These are phyloP conservation scores for Ceriops tagal DNA, from an alignment of 345 rosid species.

Conservation along the genomic window DNA sequence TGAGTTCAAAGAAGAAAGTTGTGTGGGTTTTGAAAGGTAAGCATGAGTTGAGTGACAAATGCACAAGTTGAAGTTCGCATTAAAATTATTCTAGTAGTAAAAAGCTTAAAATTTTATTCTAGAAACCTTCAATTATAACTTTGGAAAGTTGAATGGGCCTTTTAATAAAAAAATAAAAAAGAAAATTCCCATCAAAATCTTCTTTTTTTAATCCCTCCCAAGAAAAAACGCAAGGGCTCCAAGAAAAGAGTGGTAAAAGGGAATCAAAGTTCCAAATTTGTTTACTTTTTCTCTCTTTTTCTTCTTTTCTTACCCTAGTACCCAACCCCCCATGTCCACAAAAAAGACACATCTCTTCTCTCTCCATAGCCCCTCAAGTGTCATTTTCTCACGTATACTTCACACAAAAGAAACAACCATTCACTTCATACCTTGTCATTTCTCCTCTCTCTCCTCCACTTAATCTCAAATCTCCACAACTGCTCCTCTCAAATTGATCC, in stretches of 20 bases:
- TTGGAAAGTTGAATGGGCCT: too few relatives aligned
- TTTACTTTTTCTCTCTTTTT: constrained; percentile 12
- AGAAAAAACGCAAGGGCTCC: background rate
- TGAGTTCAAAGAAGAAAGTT: constrained; percentile 7
- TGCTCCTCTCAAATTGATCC: constrained; percentile 32
- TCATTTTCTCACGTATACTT: constrained; percentile 83
- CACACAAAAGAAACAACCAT: constrained; percentile 70
- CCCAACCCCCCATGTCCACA: constrained; percentile 71
- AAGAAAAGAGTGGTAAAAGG: constrained; percentile 15
- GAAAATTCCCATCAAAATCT: constrained; percentile 16
- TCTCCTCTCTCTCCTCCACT: constrained; percentile 42
- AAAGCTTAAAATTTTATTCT: too few relatives aligned
- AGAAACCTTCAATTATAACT: too few relatives aligned
- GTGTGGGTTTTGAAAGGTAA: constrained; percentile 30
- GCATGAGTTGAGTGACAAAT: constrained; percentile 38
- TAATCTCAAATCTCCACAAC: constrained; percentile 58
- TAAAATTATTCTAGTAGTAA: constrained; percentile 8
- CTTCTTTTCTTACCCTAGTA: constrained; percentile 29
- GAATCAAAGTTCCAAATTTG: constrained; percentile 26
- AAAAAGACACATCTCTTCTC: constrained; percentile 30
- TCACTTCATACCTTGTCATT: constrained; percentile 53
- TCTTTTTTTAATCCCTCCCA: constrained; percentile 2
- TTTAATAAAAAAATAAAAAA: too few relatives aligned
- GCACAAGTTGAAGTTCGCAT: constrained; percentile 25
- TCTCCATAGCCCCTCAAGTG: constrained; percentile 42